A percentile compares a stretch with the other conserved stretches of the same genome.
These are phyloP conservation scores for Cutaneotrichosporon spelunceum DNA, from an alignment of 1,284 basidiomycete species.

Conservation along the genomic window DNA sequence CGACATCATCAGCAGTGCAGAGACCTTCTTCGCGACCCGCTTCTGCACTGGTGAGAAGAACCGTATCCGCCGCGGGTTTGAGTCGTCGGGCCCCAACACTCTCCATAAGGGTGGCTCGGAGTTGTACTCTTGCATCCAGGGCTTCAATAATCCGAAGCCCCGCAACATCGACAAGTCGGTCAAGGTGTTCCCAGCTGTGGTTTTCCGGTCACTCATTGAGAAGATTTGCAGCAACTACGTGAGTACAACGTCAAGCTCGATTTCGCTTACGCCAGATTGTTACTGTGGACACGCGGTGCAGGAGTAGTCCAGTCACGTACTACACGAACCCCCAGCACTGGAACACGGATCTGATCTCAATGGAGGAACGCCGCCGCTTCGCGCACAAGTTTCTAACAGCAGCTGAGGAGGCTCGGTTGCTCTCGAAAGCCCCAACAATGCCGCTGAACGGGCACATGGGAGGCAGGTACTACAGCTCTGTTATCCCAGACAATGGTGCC, in stretches of 20 bases:
- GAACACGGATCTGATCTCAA: not conserved
- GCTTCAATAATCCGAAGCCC: constrained; percentile 87
- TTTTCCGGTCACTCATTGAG: constrained; percentile 73
- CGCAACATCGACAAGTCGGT: constrained; percentile 97
- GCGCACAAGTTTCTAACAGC: not conserved
- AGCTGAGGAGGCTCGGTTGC: not conserved
- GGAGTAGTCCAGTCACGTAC: not conserved
- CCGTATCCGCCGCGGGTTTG: constrained; percentile 86
- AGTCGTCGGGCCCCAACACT: constrained; percentile 85
- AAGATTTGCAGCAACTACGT: constrained; percentile 96
- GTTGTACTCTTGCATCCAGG: constrained; percentile 94
- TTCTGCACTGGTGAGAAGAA: constrained; percentile 97
- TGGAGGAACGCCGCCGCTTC: not conserved
- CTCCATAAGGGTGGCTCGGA: constrained; percentile 73
- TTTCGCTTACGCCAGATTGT: not conserved
- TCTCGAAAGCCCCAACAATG: not conserved
- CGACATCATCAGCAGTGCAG: constrained; percentile 88
- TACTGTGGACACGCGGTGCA: constrained; percentile 10
- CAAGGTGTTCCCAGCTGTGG: constrained; percentile 93
- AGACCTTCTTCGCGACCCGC: constrained; percentile 74
- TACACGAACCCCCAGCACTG: not conserved
- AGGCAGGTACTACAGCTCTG: not conserved
- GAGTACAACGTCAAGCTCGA: constrained; percentile 46
- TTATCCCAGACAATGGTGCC: not conserved
- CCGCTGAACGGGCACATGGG: not conserved